Evolutionary conservation across 2,329 filamentous ascomycete species (phyloP), one percentile per base, ranked within the genome.

Genomic region (Fusarium avenaceum): DNA sequence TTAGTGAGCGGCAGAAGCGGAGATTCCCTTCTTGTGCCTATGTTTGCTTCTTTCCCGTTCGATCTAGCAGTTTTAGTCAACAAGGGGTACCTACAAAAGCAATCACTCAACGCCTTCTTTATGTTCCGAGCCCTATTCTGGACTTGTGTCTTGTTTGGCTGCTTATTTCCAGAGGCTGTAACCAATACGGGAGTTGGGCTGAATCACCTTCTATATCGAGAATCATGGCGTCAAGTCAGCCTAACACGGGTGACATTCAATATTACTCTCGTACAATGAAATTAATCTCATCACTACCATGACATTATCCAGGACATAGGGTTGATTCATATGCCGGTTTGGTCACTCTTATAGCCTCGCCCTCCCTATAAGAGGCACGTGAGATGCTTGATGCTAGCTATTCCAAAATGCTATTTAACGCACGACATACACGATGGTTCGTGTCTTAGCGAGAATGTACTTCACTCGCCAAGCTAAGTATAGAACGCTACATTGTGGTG

Each of bases 131-230:
- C 26, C 26, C 26, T 26, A 9, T 26, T 26, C 26, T 10, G 26
- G 24, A n/a, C 39, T 49, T 53, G 30, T 32, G 24, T 19, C 33
- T 45, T 19, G 43, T 20, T 39, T 20, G 39, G 43, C 33, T 49
- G 22, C 26, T 42, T 56, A 46, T 65, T 65, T 35, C 57, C 57
- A 51, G 48, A 26, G 28, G 28, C 26, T 7, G 33, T 40, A 20
- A 14, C 47, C 47, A 45, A 45, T 43, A 33, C 24, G 42, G 52
- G 38, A 38, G 33, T 24, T 47, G n/a, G 13, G 38, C 46, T 55
- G 17, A 46, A 26, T 33, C 43, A 42, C 42, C 51, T 57, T 63
- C 60, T 57, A 19, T 17, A 35, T 45, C 30, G 20, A 61, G 56
- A 35, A 20, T 4, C 22, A 39, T 55, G 49, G 43, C 26, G 22